Evolutionary conservation across 176 grass and related monocot species (phyloP), one percentile per base, ranked within the genome.

Genomic region (Luzula sylvatica): DNA sequence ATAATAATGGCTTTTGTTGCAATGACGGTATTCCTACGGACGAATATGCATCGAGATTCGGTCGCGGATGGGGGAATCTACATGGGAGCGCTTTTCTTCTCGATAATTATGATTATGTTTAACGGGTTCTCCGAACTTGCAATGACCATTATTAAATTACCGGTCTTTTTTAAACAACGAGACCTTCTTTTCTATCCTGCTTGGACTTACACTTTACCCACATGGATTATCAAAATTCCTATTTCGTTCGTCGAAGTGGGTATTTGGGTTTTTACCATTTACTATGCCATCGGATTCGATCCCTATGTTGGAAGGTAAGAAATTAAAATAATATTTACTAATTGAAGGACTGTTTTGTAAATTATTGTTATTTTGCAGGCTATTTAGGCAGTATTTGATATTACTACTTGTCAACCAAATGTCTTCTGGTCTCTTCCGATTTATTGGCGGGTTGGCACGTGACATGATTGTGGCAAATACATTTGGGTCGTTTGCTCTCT

Each of bases 101-200:
- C 85, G 22, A 69, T 88, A 0, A 55, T 83, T 21, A 79, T 76
- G 64, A 55, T 88, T 40, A 88, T 88, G 85, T 88, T 88, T 57
- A 88, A 88, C 50, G 85, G 85, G 57, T 76, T 88, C 3, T 77
- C 87, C 1, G 87, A 93, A 70, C 70, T 93, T 56, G 60, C 73
- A 11, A 71, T 93, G 72, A 86, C 81, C 27, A 78, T 93, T 76
- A 74, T 73, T 43, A 93, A 82, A 59, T 73, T 93, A 4, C 87
- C 81, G 0, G 73, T 93, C 50, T 93, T 93, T 76, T 93, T 84
- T 55, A 93, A 86, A 59, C 87, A 93, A 53, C 72, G 81, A 46
- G 87, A 86, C 77, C 81, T 93, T 65, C 69, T 86, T 29, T 93
- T 86, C 65, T 93, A 86, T 42, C 87, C 87, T 65, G 69, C 81